Evolutionary conservation across 1,139 yeast species (phyloP).

Genomic region (Blastobotrys elegans): DNA sequence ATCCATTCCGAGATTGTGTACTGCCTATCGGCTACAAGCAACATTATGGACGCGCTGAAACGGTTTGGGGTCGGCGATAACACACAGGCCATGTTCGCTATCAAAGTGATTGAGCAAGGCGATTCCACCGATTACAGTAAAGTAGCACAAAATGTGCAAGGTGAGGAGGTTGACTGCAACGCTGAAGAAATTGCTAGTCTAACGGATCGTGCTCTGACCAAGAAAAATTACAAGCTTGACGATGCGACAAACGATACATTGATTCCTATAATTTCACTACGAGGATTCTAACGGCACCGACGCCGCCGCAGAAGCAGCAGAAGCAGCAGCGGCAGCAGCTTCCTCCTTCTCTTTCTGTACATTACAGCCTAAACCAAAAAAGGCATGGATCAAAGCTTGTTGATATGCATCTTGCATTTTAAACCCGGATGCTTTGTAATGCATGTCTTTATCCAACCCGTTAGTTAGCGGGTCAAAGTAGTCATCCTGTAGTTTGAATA

Average conservation of each 20-base stretch:
- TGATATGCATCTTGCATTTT: slow-evolving; percentile 62
- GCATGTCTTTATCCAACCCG: slow-evolving; percentile 57
- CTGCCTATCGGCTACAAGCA: slow-evolving; percentile 48
- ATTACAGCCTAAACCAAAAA: slow-evolving; percentile 80
- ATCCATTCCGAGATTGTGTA: slow-evolving; percentile 51
- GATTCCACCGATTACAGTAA: slow-evolving; percentile 8
- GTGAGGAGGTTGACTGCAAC: slow-evolving; percentile 28
- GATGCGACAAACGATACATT: slow-evolving; percentile 22
- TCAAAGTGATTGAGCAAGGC: slow-evolving; percentile 32
- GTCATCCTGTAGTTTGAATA: slow-evolving; percentile 42
- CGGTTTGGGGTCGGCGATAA: slow-evolving; percentile 44
- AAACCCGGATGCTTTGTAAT: slow-evolving; percentile 84
- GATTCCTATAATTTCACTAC: slow-evolving; percentile 16
- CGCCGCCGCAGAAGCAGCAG: not conserved
- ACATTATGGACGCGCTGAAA: slow-evolving; percentile 44
- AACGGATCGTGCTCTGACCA: slow-evolving; percentile 36
- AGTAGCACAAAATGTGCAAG: slow-evolving; percentile 15
- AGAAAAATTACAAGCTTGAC: slow-evolving; percentile 33
- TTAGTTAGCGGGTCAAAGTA: slow-evolving; percentile 61
- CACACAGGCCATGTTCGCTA: slow-evolving; percentile 34
- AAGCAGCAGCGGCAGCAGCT: slow-evolving; percentile 28
- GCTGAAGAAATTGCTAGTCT: slow-evolving; percentile 33
- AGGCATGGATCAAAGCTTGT: slow-evolving; percentile 81
- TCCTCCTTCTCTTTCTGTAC: slow-evolving; percentile 53
- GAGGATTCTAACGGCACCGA: slow-evolving; percentile 16